Evolutionary conservation across 371 early-diverging fungal species (phyloP).

Genomic region (Coemansia sp.): DNA sequence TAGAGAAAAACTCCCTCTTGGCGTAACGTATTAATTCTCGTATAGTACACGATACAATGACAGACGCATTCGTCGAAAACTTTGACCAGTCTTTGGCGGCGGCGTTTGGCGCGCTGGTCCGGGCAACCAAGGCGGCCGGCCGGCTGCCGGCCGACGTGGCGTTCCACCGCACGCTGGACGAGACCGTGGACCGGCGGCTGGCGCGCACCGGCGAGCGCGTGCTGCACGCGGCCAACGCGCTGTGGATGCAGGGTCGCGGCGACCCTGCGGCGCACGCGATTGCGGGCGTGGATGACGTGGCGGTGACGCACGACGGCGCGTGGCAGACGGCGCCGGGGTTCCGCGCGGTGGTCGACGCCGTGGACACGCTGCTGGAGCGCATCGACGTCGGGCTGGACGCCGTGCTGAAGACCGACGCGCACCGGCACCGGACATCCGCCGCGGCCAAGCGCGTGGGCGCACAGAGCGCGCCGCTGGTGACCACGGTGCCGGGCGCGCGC

Average conservation of each 20-base stretch:
- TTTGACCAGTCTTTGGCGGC: constrained; percentile 60
- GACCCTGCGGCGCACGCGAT: constrained; percentile 30
- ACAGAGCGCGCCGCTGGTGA: constrained; percentile 61
- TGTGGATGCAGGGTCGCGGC: constrained; percentile 52
- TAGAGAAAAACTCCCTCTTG: neutral
- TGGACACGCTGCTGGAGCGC: constrained; percentile 80
- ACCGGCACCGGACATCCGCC: constrained; percentile 59
- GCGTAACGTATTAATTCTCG: neutral
- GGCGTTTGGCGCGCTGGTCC: constrained; percentile 60
- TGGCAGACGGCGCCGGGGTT: constrained; percentile 53
- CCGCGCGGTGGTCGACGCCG: constrained; percentile 66
- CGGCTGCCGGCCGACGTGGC: constrained; percentile 66
- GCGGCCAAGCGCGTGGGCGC: constrained; percentile 16
- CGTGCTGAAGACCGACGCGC: constrained; percentile 49
- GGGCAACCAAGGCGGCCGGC: constrained; percentile 65
- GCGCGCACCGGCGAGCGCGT: constrained; percentile 54
- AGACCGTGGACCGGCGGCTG: constrained; percentile 59
- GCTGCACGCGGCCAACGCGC: constrained; percentile 60
- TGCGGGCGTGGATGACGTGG: constrained; percentile 69
- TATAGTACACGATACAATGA: neutral
- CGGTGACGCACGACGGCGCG: constrained; percentile 36
- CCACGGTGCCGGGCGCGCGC: constrained; percentile 47
- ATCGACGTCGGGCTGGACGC: constrained; percentile 56
- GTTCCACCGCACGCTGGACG: constrained; percentile 70
- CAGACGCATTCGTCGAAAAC: constrained; percentile 34